Conservation (phyloP, 2,329 filamentous ascomycete species). For the Colletotrichum theobromicola region DNA sequence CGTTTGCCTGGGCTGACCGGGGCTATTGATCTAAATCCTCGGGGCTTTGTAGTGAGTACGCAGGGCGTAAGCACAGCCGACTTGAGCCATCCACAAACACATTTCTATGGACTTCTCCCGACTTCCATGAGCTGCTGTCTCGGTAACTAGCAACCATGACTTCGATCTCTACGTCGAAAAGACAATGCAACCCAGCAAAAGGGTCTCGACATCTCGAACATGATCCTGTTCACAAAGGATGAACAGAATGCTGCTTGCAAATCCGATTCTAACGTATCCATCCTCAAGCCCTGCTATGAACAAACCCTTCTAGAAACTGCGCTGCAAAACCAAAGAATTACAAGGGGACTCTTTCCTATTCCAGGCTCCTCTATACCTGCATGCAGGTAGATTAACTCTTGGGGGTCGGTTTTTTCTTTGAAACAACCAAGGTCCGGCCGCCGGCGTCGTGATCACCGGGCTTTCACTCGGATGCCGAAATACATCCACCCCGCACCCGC, state of each 20-base stretch:
- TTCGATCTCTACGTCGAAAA: background rate
- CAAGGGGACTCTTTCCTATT: no score
- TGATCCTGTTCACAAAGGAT: background rate
- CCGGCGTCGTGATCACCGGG: background rate
- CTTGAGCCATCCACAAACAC: background rate
- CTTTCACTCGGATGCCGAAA: background rate
- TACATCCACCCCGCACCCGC: background rate
- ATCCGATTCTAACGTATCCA: background rate
- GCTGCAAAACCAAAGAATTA: background rate
- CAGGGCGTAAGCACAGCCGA: background rate
- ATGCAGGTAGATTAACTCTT: background rate
- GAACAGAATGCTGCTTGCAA: background rate
- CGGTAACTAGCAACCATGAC: background rate
- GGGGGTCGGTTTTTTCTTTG: background rate
- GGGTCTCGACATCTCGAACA: background rate
- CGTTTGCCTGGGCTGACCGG: background rate
- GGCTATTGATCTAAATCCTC: background rate
- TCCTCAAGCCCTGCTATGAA: background rate
- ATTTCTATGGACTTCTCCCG: background rate
- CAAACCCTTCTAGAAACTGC: background rate
- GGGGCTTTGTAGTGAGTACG: background rate
- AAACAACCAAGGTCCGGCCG: background rate
- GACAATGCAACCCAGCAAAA: background rate
- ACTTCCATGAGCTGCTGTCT: background rate
- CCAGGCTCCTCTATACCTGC: background rate